phyloP scores from a whole-genome alignment of 257 asterid species.

The Solanum neorickii region DNA sequence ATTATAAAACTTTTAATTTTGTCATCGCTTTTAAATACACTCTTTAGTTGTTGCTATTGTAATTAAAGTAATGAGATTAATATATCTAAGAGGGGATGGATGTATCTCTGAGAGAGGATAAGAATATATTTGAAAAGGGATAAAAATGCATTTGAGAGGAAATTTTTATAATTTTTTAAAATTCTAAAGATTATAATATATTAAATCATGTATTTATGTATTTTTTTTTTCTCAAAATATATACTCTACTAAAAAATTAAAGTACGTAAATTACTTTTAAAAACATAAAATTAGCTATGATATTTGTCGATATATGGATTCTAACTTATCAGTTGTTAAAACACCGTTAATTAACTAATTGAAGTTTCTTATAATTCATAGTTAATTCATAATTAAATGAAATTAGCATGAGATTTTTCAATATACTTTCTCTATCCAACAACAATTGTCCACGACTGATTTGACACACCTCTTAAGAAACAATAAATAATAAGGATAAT shows the following conservation, averaged over 20 bases:
- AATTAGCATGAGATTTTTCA: background rate
- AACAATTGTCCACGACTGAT: too few species aligned
- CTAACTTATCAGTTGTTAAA: background rate
- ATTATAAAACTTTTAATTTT: too few species aligned
- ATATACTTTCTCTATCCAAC: accelerated
- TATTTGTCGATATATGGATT: background rate
- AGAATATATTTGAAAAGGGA: background rate
- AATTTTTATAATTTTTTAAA: too few species aligned
- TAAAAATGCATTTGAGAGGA: background rate
- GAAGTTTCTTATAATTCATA: background rate
- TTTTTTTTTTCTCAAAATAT: accelerated
- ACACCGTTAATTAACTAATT: background rate
- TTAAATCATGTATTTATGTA: too few species aligned
- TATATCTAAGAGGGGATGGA: accelerated
- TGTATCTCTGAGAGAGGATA: background rate
- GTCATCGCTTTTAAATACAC: background rate
- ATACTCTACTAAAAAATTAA: background rate
- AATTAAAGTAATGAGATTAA: background rate
- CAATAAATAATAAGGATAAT: too few species aligned
- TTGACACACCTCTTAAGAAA: too few species aligned
- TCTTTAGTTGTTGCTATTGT: background rate
- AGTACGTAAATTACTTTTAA: background rate
- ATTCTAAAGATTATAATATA: too few species aligned
- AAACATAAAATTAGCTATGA: background rate
- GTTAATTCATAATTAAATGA: background rate